Percentiles rank a stretch among this genome's conserved stretches.
These are phyloP conservation scores for Aspergillus bridgeri DNA, from an alignment of 495 filamentous ascomycete species.

Conservation along the genomic window DNA sequence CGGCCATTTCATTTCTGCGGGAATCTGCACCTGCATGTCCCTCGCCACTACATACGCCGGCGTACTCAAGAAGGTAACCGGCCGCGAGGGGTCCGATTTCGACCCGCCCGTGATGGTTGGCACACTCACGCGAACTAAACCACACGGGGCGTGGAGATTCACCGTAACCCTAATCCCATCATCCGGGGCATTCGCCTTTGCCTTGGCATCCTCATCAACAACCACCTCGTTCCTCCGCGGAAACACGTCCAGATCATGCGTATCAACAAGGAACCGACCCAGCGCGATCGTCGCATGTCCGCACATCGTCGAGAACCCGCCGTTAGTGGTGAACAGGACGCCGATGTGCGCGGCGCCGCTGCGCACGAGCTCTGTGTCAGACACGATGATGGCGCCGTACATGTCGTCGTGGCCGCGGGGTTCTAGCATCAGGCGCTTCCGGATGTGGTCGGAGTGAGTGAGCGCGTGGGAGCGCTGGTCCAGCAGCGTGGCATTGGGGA, in stretches of 20 bases:
- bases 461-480: slow-evolving; percentile 27
- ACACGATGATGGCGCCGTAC: slow-evolving; percentile 31
- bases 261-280: slow-evolving; percentile 31
- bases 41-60: slow-evolving; percentile 23
- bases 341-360: slow-evolving; percentile 46
- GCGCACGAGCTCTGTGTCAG: slow-evolving; percentile 27
- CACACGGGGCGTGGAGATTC: slow-evolving; percentile 23
- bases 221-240: slow-evolving; percentile 15
- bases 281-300: slow-evolving; percentile 46
- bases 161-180: slow-evolving; percentile 4
- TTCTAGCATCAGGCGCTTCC: slow-evolving; percentile 28
- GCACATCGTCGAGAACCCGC: slow-evolving; percentile 77
- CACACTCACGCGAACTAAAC: slow-evolving; percentile 17
- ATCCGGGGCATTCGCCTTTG: neutral
- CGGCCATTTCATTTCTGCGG: slow-evolving; percentile 19
- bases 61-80: slow-evolving; percentile 23
- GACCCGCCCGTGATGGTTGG: slow-evolving; percentile 13
- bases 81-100: slow-evolving; percentile 18
- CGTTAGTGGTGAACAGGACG: slow-evolving; percentile 56
- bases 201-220: slow-evolving; percentile 4
- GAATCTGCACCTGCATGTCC: slow-evolving; percentile 15
- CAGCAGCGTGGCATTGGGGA: slow-evolving; percentile 20
- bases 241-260: slow-evolving; percentile 22
- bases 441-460: slow-evolving; percentile 23
- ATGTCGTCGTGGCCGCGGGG: slow-evolving; percentile 34